Base-by-base conservation (phyloP, 2,329 filamentous ascomycete species). In the Diplodia corticola region DNA sequence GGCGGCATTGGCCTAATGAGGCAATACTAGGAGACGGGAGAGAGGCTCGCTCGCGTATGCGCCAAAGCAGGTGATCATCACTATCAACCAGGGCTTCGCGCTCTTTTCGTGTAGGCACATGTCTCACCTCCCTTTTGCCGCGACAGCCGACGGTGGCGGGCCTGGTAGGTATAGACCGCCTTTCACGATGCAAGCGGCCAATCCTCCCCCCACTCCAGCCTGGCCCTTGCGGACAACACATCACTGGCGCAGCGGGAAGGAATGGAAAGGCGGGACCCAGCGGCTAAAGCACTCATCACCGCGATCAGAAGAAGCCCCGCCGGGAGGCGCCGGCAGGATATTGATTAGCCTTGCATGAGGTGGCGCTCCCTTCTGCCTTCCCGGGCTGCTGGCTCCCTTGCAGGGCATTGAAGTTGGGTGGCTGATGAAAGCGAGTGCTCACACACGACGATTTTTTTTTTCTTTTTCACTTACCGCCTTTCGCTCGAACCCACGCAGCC, bases 91-190 rank as follows among this genome's bases (percentile, higher is more conserved):
- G 24, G 15, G 24, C 55, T 4, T 26, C 13, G 15, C 15, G 22
- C 37, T 5, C 9, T 22, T 28, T 24, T 46, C 35, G 24, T 7
- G 35, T n/a, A 24, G 4, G 37, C 35, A 17, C 35, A 4, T 15
- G 10, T 13, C 55, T 60, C 55, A 60, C 37, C 55, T 60, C 37
- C 55, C 26, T 48, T 60, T 60, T 33, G 37, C 55, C 55, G 55
- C 55, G 24, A 24, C 55, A 60, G 55, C 55, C 55, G 55, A n/a
- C 44, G 30, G 37, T n/a, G 55, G 55, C 37, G 24, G 55, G 35
- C 22, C 55, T 17, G 24, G 15, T 24, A 60, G 4, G 28, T 33
- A 40, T 17, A 60, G 55, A 60, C 55, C 55, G 55, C 55, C 55
- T 60, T 60, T 60, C 37, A 60, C 55, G 55, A 60, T 60, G 55